Evolutionary conservation across 192 early-diverging fungal species (phyloP).

Genomic region (Coemansia sp.): DNA sequence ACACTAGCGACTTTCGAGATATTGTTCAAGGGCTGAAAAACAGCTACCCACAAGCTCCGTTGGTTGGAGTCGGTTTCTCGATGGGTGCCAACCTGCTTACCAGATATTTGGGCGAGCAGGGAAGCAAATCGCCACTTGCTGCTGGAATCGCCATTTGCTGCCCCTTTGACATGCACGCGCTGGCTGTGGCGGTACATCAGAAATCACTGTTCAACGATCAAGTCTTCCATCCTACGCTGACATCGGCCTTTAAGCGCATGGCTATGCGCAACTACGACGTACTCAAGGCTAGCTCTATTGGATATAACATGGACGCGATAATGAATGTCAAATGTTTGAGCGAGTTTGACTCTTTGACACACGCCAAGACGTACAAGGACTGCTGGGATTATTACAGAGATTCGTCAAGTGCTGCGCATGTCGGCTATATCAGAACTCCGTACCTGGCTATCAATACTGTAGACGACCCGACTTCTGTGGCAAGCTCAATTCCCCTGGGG

Average conservation of each 20-base stretch:
- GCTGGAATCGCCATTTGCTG: slow-evolving; percentile 60
- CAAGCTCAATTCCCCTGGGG: slow-evolving; percentile 64
- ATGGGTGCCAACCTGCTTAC: slow-evolving; percentile 11
- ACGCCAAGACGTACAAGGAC: slow-evolving; percentile 66
- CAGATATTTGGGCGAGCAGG: slow-evolving; percentile 13
- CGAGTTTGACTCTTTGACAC: slow-evolving; percentile 75
- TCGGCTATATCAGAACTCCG: slow-evolving; percentile 65
- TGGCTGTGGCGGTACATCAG: slow-evolving; percentile 30
- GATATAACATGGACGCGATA: slow-evolving; percentile 56
- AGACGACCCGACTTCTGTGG: slow-evolving; percentile 77
- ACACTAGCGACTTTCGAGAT: background rate
- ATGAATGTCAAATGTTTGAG: slow-evolving; percentile 59
- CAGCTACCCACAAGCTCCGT: background rate
- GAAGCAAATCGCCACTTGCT: background rate
- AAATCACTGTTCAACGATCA: background rate
- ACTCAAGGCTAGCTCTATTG: slow-evolving; percentile 28
- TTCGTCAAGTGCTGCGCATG: slow-evolving; percentile 53
- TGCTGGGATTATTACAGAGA: slow-evolving; percentile 74
- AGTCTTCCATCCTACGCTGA: slow-evolving; percentile 59
- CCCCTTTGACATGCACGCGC: slow-evolving; percentile 74
- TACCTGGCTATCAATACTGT: slow-evolving; percentile 72
- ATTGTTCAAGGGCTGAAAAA: background rate
- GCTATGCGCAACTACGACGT: slow-evolving; percentile 33
- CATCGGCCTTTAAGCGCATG: slow-evolving; percentile 36
- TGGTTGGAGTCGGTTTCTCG: slow-evolving; percentile 3